Conservation (phyloP, 1,139 yeast species). For the Hyphopichia burtonii region DNA sequence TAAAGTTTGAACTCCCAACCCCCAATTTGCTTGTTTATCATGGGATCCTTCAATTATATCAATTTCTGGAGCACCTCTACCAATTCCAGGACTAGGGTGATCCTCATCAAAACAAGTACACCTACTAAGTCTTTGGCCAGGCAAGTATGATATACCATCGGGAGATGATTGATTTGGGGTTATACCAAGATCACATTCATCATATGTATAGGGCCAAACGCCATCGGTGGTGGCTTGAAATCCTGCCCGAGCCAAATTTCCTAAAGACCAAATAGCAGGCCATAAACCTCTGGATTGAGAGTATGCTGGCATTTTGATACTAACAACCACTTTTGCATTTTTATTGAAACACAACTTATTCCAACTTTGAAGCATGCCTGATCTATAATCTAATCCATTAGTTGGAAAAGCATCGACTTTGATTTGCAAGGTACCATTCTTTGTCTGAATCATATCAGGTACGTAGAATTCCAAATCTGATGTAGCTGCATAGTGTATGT, state of each 20-base stretch:
- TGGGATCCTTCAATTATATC: conserved; percentile 31
- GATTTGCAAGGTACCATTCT: conserved; percentile 22
- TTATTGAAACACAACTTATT: conserved; percentile 29
- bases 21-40: conserved; percentile 12
- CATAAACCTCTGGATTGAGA: conserved; percentile 26
- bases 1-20: conserved; percentile 27
- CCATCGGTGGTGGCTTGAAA: conserved; percentile 32
- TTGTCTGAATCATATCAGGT: conserved; percentile 29
- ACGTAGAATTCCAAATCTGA: conserved; percentile 30
- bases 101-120: conserved; percentile 28
- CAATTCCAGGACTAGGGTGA: conserved; percentile 29
- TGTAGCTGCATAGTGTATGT: conserved; percentile 30
- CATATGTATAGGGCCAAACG: conserved; percentile 34
- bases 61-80: conserved; percentile 35
- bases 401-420: conserved; percentile 23
- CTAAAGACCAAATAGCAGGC: conserved; percentile 36
- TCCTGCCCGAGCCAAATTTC: conserved; percentile 32
- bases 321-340: conserved; percentile 24
- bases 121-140: conserved; percentile 27
- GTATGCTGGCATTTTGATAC: conserved; percentile 22
- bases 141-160: conserved; percentile 28
- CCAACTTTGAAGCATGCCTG: conserved; percentile 34
- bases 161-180: conserved; percentile 31
- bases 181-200: conserved; percentile 29
- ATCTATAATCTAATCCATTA: conserved; percentile 23